Base-by-base conservation (phyloP, 176 grass and related monocot genomes). In the Triticum urartu region DNA sequence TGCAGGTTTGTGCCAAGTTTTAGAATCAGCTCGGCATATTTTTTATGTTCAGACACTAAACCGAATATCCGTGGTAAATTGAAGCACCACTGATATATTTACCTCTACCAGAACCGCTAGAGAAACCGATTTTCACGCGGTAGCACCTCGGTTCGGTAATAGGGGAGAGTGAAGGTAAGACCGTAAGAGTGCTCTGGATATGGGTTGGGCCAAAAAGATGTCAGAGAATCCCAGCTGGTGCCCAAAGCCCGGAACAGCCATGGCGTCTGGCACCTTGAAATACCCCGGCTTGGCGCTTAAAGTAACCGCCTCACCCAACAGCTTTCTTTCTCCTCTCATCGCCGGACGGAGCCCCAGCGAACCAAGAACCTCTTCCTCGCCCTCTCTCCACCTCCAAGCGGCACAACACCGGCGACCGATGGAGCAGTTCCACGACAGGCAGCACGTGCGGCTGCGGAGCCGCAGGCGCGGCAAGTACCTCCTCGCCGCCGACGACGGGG, bases 381-480 rank as follows among this genome's bases (percentile, higher is more conserved):
- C 35, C 35, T 36, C 35, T 34, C 35, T 36, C 35, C 1, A 38
- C 36, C 0, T 38, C 42, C 17, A 18, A 58, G 17, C 17, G 18
- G 17, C 17, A 21, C 17, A 58, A 6, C 18, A 7, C 17, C 59
- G 59, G 21, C 21, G 59, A 7, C 25, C 30, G 13, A 81, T 87
- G 85, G 68, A 75, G 9, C 13, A 1, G 13, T 87, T 87, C 78
- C 38, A 45, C 4, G 56, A 75, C 13, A 7, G 20, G 21, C 56
- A 47, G 8, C 40, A 64, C 68, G 68, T 81, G 77, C 40, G 77
- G 11, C 85, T 86, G 20, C 50, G 66, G 52, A 86, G 75, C 76
- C 54, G 36, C 39, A 18, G 18, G 67, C 36, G 32, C 8, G 85
- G 39, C 6, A 52, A 26, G 13, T 85, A 78, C 61, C 62, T 81